A percentile compares a stretch with the other conserved stretches of the same genome.
phyloP scores from a whole-genome alignment of 148 eudicot genomes.

The Heliamphora exappendiculata region DNA sequence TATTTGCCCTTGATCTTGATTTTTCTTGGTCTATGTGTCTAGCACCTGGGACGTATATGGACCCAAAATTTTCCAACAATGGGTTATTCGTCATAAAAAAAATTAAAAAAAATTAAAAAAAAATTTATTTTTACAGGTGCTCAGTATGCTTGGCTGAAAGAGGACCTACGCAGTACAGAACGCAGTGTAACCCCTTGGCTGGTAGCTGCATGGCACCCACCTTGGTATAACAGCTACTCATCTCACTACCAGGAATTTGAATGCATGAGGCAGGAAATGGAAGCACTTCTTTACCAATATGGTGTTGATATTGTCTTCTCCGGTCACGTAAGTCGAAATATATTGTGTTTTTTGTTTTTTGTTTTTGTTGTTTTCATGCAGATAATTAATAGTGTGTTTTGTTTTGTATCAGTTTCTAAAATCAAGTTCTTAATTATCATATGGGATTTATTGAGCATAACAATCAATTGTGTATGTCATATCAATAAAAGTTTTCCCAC shows the following conservation, averaged over 20 bases:
- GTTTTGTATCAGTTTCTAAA: neutral
- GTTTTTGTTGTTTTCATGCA: neutral
- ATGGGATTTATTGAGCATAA: neutral
- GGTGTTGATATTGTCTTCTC: constrained; percentile 77
- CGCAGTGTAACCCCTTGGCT: constrained; percentile 75
- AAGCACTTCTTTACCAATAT: constrained; percentile 54
- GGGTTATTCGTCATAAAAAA: too few species aligned
- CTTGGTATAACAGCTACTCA: constrained; percentile 95
- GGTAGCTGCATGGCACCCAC: constrained; percentile 85
- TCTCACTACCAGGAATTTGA: constrained; percentile 95
- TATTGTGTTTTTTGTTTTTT: neutral
- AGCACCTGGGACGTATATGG: too few species aligned
- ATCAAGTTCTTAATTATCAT: neutral
- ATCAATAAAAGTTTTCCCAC: neutral
- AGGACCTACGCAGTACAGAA: constrained; percentile 47
- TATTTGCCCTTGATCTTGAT: too few species aligned
- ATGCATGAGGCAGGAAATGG: constrained; percentile 96
- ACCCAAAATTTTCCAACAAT: too few species aligned
- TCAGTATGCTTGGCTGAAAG: constrained; percentile 68
- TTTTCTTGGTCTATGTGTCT: too few species aligned
- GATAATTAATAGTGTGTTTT: neutral
- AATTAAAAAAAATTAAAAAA: too few species aligned
- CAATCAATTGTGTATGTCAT: neutral
- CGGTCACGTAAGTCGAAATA: constrained; percentile 74
- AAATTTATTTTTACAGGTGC: constrained; percentile 54